Conservation (phyloP, 306 rosid genomes). For the Castanea sativa region DNA sequence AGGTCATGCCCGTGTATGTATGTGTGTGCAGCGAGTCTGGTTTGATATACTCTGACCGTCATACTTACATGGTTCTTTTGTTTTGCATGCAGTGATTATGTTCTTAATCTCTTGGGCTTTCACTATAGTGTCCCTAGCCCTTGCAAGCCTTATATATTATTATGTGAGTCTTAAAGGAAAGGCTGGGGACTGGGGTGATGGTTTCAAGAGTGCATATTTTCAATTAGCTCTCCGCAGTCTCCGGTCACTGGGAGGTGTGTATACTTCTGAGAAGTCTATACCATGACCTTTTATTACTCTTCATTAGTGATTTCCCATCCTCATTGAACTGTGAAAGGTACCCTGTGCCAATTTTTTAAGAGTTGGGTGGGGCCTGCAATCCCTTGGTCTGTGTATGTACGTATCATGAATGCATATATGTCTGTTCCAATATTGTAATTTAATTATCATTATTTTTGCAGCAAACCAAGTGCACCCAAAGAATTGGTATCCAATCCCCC, state of each 20-base stretch:
- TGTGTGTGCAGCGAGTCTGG: conserved; percentile 9
- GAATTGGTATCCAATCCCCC: conserved; percentile 98
- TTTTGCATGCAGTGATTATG: conserved; percentile 84
- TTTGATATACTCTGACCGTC: conserved; percentile 17
- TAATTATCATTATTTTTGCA: conserved; percentile 35
- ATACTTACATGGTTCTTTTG: conserved; percentile 3
- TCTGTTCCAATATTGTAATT: conserved; percentile 15
- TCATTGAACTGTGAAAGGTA: conserved; percentile 13
- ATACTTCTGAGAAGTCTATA: conserved; percentile 7
- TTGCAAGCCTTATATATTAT: conserved; percentile 94
- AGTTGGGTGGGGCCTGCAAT: not conserved
- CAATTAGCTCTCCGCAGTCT: conserved; percentile 99
- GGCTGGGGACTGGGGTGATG: conserved; percentile 99
- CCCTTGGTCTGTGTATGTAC: not conserved
- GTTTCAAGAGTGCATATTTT: conserved; percentile 99
- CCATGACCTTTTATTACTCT: not conserved
- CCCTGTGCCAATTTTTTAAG: not conserved
- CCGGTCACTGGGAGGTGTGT: conserved; percentile 91
- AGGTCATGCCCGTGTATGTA: not conserved
- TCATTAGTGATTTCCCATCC: conserved; percentile 17
- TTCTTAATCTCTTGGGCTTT: conserved; percentile 98
- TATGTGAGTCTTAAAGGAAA: conserved; percentile 94
- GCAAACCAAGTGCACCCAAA: conserved; percentile 98
- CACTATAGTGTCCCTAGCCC: conserved; percentile 91
- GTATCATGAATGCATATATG: not conserved